These are phyloP conservation scores for Acacia melanoxylon DNA, from an alignment of 306 rosid species.

Conservation along the genomic window DNA sequence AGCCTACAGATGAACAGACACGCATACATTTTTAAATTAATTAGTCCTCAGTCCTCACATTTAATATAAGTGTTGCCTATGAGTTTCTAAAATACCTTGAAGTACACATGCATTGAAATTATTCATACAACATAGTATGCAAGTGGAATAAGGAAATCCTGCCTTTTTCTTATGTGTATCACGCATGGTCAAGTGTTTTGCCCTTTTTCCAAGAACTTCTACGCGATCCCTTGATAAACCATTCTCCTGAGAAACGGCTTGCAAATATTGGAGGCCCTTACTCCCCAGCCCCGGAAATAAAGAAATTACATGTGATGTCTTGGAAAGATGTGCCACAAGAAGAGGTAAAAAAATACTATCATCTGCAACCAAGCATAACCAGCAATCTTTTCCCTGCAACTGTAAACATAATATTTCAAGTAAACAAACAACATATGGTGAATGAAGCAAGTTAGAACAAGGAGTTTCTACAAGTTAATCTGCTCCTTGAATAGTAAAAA, in stretches of 20 bases:
- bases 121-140: neutral
- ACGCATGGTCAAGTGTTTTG: slow-evolving; percentile 46
- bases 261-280: slow-evolving; percentile 68
- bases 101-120: slow-evolving; percentile 1
- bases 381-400: slow-evolving; percentile 66
- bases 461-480: slow-evolving; percentile 12
- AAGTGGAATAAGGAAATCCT: slow-evolving; percentile 27
- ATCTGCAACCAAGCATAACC: slow-evolving; percentile 75
- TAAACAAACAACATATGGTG: slow-evolving; percentile 26
- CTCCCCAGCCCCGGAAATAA: slow-evolving; percentile 71
- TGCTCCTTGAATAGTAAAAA: slow-evolving; percentile 17
- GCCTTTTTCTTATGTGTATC: slow-evolving; percentile 72
- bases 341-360: slow-evolving; percentile 80
- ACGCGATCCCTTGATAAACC: slow-evolving; percentile 57
- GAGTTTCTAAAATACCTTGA: slow-evolving; percentile 9
- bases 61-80: neutral
- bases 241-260: slow-evolving; percentile 64
- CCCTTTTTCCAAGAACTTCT: slow-evolving; percentile 61
- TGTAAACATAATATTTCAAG: slow-evolving; percentile 36
- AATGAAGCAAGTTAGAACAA: slow-evolving; percentile 16
- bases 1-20: slow-evolving; percentile 50
- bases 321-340: slow-evolving; percentile 58
- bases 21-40: neutral
- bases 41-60: neutral
- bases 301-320: slow-evolving; percentile 56